A percentile compares a stretch with the other conserved stretches of the same genome.
phyloP scores from a whole-genome alignment of 495 filamentous ascomycete species.

The Penicillium canariense region DNA sequence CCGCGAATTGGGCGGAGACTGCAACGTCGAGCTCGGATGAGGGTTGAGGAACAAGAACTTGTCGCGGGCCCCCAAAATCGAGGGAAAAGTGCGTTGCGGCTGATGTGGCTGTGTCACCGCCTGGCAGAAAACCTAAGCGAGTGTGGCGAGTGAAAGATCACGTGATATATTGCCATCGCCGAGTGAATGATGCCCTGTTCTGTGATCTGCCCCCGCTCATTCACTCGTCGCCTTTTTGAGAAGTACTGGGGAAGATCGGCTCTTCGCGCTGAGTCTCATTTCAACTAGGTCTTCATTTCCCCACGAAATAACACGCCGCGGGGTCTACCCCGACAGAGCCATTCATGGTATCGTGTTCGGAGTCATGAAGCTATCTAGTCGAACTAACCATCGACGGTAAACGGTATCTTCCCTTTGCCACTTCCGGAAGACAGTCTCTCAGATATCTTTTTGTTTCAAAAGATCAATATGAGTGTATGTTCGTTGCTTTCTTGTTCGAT shows the following conservation, averaged over 20 bases:
- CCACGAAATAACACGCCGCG: not conserved
- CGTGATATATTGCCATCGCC: constrained; percentile 29
- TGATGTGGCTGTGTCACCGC: constrained; percentile 37
- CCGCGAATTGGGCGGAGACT: constrained; percentile 83
- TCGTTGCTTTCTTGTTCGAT: not conserved
- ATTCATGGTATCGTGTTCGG: constrained; percentile 30
- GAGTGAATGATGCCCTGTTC: constrained; percentile 1
- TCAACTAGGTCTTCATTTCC: not conserved
- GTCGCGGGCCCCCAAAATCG: constrained; percentile 28
- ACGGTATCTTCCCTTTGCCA: constrained; percentile 22
- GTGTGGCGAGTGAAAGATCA: constrained; percentile 21
- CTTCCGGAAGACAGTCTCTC: not conserved
- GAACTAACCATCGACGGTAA: constrained; percentile 48
- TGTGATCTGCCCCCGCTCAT: constrained; percentile 8
- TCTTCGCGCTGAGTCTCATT: not conserved
- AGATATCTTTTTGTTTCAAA: not conserved
- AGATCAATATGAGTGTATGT: constrained; percentile 50
- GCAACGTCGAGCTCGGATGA: constrained; percentile 67
- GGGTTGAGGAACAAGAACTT: constrained; percentile 27
- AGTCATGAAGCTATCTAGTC: constrained; percentile 50
- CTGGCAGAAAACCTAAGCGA: constrained; percentile 40
- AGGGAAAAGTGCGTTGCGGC: constrained; percentile 47
- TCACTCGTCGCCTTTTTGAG: constrained; percentile 14
- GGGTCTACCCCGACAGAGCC: not conserved
- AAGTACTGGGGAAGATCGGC: not conserved